These are phyloP conservation scores for Creolimax fragrantissima DNA, from an alignment of 78 protist genomes.

Conservation along the genomic window DNA sequence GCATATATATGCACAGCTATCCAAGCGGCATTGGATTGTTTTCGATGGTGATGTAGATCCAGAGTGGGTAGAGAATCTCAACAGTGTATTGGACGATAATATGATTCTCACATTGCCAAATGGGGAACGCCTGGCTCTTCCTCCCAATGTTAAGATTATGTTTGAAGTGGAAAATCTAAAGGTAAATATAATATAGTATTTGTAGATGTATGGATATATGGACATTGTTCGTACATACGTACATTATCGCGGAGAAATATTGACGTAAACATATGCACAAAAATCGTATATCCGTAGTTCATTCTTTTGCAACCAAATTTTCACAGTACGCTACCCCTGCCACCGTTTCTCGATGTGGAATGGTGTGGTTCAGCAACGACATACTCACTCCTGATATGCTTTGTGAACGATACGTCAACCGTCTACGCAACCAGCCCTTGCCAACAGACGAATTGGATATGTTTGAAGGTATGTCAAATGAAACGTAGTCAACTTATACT, in stretches of 20 bases:
- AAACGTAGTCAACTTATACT: too few species aligned
- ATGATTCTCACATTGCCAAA: constrained; percentile 92
- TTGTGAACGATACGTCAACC: constrained; percentile 37
- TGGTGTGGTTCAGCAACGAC: constrained; percentile 94
- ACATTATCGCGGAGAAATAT: too few species aligned
- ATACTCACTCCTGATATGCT: constrained; percentile 56
- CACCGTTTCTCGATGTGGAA: constrained; percentile 97
- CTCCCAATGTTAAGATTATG: constrained; percentile 79
- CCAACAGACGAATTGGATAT: background rate
- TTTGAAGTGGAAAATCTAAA: constrained; percentile 88
- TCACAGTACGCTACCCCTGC: constrained; percentile 97
- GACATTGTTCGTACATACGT: too few species aligned
- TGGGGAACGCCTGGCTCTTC: constrained; percentile 94
- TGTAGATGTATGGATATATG: too few species aligned
- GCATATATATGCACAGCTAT: constrained; percentile 62
- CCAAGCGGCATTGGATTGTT: constrained; percentile 87
- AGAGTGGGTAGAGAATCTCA: constrained; percentile 97
- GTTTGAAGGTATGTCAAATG: background rate
- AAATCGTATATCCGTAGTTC: too few species aligned
- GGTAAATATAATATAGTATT: too few species aligned
- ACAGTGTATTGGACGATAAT: constrained; percentile 96
- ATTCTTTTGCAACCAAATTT: too few species aligned
- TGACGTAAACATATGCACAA: too few species aligned
- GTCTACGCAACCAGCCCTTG: constrained; percentile 8
- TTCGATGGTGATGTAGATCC: constrained; percentile 99